Evolutionary conservation across 805 yeast species (phyloP), one percentile per base, ranked within the genome.

Genomic region (Kuraishia borneana): DNA sequence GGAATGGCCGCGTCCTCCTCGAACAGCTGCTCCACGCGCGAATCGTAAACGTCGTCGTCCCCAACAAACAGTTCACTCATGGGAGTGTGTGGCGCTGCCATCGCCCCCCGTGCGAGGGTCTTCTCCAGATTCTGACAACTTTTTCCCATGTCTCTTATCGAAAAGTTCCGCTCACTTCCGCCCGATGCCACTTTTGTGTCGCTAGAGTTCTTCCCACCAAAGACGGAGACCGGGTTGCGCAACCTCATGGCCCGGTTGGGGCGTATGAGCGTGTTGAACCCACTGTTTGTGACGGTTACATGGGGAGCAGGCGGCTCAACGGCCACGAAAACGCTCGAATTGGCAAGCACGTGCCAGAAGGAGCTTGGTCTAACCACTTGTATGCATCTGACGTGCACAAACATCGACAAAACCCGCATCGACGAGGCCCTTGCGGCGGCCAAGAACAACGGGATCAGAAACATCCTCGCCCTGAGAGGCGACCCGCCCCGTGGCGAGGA

Each of bases 221-320:
- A 92, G 57, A 92, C 98, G 0, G 88, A 83, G 49, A 63, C 75
- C 3, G 98, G 97, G 44, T 70, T 82, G 53, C 69, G 81, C 42
- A 92, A 92, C 57, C 61, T 92, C 41, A 63, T 83, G 33, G 85
- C 88, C 20, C 80, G 99, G 56, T 73, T 92, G 58, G 75, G 74
- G 48, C 76, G 99, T 48, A 80, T 92, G 88, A 75, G 83, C 42
- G 80, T 81, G 3, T 60, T 92, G 41, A 88, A 87, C 37, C 97
- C 97, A 3, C 61, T 80, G 12, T 94, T 92, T 53, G 78, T 89
- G 36, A 84, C 95, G 3, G 81, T 92, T 10, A 92, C 99, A 0
- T 92, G 97, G 96, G 98, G 97, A 22, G 97, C 98, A 4, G 97
- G 97, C 27, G 98, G 98, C 3, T 76, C 94, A 4, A 85, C 96